Conservation (phyloP, 495 filamentous ascomycete genomes). For the Penicillium arizonense region DNA sequence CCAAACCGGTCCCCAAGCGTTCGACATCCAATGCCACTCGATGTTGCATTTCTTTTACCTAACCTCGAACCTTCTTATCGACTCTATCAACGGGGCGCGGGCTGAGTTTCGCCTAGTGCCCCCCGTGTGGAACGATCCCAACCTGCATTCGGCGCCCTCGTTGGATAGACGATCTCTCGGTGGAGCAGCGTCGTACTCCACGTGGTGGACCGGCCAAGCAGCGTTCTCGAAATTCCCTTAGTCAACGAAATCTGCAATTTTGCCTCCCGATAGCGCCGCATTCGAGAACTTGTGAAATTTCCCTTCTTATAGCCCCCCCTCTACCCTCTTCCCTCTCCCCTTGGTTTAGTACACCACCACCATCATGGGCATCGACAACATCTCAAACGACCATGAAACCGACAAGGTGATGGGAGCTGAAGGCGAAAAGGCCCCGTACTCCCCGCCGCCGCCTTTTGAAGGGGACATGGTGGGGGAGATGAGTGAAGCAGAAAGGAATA, state of each 20-base stretch:
- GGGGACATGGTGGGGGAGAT: slow-evolving; percentile 30
- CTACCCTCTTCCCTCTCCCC: background rate
- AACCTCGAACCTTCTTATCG: slow-evolving; percentile 27
- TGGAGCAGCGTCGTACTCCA: slow-evolving; percentile 33
- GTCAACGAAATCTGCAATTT: slow-evolving; percentile 11
- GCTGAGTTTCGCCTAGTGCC: slow-evolving; percentile 3
- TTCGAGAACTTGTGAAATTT: slow-evolving; percentile 7
- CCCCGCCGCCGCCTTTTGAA: slow-evolving; percentile 25
- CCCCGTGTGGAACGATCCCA: background rate
- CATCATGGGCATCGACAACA: slow-evolving; percentile 28
- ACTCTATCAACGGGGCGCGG: slow-evolving; percentile 3
- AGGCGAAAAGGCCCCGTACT: slow-evolving; percentile 18
- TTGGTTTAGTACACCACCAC: background rate
- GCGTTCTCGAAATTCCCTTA: slow-evolving; percentile 3
- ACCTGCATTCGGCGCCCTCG: slow-evolving; percentile 16
- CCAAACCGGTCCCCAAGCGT: background rate
- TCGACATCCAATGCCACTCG: slow-evolving; percentile 7
- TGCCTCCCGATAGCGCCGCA: slow-evolving; percentile 20
- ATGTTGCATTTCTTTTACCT: slow-evolving; percentile 27
- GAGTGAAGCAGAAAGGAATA: slow-evolving; percentile 26
- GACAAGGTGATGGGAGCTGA: slow-evolving; percentile 19
- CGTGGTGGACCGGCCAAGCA: slow-evolving; percentile 21
- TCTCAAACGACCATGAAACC: slow-evolving; percentile 21
- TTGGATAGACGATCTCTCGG: slow-evolving; percentile 19
- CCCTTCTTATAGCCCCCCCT: slow-evolving; percentile 9